phyloP scores from a whole-genome alignment of 2,329 filamentous ascomycete species.

The Venturia nashicola region DNA sequence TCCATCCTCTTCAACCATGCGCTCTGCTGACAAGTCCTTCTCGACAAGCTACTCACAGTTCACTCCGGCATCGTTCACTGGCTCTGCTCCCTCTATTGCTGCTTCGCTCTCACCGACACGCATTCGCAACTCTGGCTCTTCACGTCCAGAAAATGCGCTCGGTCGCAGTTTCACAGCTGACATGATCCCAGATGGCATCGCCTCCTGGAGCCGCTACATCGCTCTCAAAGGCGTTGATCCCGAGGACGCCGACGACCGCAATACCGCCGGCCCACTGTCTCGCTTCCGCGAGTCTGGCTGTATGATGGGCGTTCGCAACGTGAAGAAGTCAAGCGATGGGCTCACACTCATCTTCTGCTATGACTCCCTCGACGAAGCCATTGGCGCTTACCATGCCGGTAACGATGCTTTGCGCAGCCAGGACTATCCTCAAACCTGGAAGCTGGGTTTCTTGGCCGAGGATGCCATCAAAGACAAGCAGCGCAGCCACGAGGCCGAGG shows the following conservation, averaged over 20 bases:
- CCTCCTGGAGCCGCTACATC: slow-evolving; percentile 4
- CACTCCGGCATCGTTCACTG: not conserved
- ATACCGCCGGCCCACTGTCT: not conserved
- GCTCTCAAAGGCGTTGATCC: not conserved
- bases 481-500: not conserved
- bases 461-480: not conserved
- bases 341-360: slow-evolving; percentile 8
- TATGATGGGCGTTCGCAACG: not conserved
- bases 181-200: not conserved
- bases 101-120: not conserved
- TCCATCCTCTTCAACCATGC: not conserved
- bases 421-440: not conserved
- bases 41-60: not conserved
- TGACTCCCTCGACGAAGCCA: slow-evolving; percentile 7
- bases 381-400: not conserved
- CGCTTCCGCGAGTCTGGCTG: slow-evolving; percentile 1
- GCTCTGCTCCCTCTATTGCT: not conserved
- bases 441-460: not conserved
- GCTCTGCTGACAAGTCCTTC: not conserved
- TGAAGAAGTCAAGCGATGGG: slow-evolving; percentile 7
- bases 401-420: not conserved
- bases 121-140: slow-evolving; percentile 1
- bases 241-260: not conserved
- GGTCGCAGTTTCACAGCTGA: not conserved
- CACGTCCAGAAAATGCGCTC: not conserved